Conservation (phyloP, 192 early-diverging fungal species). For the Backusella circina region DNA sequence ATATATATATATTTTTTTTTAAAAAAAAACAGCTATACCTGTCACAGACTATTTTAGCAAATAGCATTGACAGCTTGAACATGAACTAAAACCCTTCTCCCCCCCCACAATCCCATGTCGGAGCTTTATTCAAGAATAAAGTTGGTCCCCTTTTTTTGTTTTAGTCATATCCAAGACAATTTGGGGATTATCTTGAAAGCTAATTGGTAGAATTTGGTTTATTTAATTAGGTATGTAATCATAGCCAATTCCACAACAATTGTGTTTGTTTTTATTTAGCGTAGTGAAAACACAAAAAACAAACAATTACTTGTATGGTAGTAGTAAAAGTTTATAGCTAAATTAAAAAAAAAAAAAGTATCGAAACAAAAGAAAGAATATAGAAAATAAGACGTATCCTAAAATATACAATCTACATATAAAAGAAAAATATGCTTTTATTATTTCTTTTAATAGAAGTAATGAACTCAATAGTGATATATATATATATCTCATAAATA, state of each 20-base stretch:
- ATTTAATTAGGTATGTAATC: background rate
- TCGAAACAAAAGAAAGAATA: too few relatives aligned
- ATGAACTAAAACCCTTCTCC: background rate
- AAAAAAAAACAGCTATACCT: background rate
- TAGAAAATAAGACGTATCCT: background rate
- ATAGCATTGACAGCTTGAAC: background rate
- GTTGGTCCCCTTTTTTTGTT: slow-evolving; percentile 1
- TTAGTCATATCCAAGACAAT: background rate
- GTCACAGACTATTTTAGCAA: background rate
- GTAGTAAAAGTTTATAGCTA: background rate
- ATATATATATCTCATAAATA: too few relatives aligned
- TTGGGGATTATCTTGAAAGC: background rate
- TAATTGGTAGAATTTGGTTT: background rate
- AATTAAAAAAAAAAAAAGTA: background rate
- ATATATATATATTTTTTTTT: background rate
- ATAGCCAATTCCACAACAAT: background rate
- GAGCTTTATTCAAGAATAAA: background rate
- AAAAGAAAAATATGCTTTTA: too few relatives aligned
- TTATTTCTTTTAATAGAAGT: too few relatives aligned
- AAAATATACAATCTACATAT: background rate
- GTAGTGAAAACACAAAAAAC: background rate
- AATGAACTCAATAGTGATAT: too few relatives aligned
- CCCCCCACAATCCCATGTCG: background rate
- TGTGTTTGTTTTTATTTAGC: background rate
- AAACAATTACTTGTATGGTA: background rate